Base-by-base conservation (phyloP, 768 basidiomycete species). In the Xerocomus brunneocitrinus region DNA sequence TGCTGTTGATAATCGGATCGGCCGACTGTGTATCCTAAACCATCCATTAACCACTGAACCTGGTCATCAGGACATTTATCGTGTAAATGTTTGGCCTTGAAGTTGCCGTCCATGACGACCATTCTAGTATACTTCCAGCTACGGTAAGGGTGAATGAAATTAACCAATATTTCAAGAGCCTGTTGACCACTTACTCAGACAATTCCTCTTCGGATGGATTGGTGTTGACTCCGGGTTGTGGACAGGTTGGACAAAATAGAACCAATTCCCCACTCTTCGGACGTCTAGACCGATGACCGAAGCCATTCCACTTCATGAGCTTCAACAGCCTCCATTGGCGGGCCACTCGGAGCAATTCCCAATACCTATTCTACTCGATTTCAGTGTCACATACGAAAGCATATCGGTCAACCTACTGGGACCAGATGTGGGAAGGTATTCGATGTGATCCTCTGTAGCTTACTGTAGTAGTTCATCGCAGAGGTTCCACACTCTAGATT, bases 171-270 rank as follows among this genome's bases (percentile, higher is more conserved):
- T 19, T 19, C 19, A 19, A 19, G 19, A 19, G 19, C 19, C 19
- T 19, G 19, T 19, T 19, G 27, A 27, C 27, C 6, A 7, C 27
- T 27, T 27, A 27, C 27, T 27, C 6, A 3, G 27, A 27, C 27
- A 27, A 27, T 27, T 27, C 27, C 27, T 27, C 4, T 27, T 27
- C 27, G 6, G 27, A 27, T 27, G 27, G 27, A 4, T 27, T 7
- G 27, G 27, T 27, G 8, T 70, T 70, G 5, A 67, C 53, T 0
- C 59, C 63, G 0, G 61, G 64, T 14, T 67, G 66, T 3, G 64
- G 68, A 47, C 69, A 71, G 4, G 63, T 55, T 0, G 64, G 58
- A 19, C 70, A 68, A 10, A 65, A 60, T 1, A 67, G 27, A 0
- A 6, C 50, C 5, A 56, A 25, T 1, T 55, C 34, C 0, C 45